phyloP scores from a whole-genome alignment of 495 filamentous ascomycete genomes.

The Podospora tetraspora region DNA sequence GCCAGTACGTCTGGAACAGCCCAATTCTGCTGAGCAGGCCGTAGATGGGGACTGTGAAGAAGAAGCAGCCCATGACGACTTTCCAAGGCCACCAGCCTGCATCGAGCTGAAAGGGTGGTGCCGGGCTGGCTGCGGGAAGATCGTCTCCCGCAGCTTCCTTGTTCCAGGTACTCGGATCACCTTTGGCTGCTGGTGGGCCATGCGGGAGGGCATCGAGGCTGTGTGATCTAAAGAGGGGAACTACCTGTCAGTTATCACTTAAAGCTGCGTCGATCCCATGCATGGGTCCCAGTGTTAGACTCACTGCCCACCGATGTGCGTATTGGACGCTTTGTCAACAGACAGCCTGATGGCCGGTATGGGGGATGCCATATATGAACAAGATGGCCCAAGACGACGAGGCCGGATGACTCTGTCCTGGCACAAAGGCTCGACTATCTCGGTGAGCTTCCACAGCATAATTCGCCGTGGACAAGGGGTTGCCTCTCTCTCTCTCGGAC shows the following conservation, averaged over 20 bases:
- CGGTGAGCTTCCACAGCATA: not conserved
- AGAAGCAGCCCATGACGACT: constrained; percentile 27
- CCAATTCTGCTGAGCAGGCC: constrained; percentile 30
- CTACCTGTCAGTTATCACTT: constrained; percentile 23
- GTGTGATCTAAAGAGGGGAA: constrained; percentile 3
- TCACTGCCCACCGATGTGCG: constrained; percentile 7
- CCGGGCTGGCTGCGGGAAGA: not conserved
- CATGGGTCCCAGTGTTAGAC: constrained; percentile 6
- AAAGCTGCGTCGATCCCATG: not conserved
- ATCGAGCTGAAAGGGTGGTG: constrained; percentile 6
- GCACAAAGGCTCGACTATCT: not conserved
- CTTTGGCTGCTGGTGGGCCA: constrained; percentile 2
- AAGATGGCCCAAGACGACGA: not conserved
- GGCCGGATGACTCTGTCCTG: not conserved
- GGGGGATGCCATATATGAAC: not conserved
- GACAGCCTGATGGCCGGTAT: not conserved
- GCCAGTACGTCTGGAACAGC: constrained; percentile 29
- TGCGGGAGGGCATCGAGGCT: constrained; percentile 5
- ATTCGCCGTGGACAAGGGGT: not conserved
- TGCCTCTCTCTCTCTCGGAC: not conserved
- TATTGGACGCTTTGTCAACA: not conserved
- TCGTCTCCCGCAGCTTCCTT: constrained; percentile 1
- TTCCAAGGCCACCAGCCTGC: constrained; percentile 21
- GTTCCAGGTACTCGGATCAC: constrained; percentile 16
- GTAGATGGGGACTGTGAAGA: constrained; percentile 23